Evolutionary conservation across 192 early-diverging fungal genomes (phyloP).

Genomic region (Blastocladiella britannica): DNA sequence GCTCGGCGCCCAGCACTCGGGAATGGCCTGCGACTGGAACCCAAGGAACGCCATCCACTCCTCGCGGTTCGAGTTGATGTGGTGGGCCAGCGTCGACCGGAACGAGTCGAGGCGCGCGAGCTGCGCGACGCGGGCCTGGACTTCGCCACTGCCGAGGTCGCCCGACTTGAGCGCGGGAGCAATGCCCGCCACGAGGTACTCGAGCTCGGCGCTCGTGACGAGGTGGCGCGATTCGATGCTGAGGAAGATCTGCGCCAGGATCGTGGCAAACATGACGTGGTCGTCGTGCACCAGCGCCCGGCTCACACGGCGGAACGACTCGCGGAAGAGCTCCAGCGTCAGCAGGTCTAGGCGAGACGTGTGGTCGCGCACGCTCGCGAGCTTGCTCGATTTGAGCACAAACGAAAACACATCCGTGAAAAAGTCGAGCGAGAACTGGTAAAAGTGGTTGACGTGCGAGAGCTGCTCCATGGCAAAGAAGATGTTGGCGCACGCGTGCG

Average conservation of each 20-base stretch:
- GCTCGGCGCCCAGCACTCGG: slow-evolving; percentile 9
- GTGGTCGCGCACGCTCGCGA: slow-evolving; percentile 42
- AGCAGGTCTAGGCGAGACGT: slow-evolving; percentile 50
- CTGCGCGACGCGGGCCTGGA: slow-evolving; percentile 3
- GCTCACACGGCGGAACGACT: slow-evolving; percentile 57
- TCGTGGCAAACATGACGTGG: slow-evolving; percentile 67
- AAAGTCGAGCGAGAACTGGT: slow-evolving; percentile 96
- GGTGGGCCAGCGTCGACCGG: slow-evolving; percentile 7
- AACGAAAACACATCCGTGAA: slow-evolving; percentile 80
- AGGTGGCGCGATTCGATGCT: neutral
- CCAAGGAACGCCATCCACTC: slow-evolving; percentile 16
- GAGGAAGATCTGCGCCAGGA: slow-evolving; percentile 52
- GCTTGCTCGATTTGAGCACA: slow-evolving; percentile 51
- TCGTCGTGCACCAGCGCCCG: slow-evolving; percentile 77
- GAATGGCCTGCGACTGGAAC: slow-evolving; percentile 7
- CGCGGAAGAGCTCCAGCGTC: slow-evolving; percentile 58
- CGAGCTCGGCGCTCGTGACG: slow-evolving; percentile 31
- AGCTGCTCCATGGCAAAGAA: slow-evolving; percentile 98
- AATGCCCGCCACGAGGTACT: slow-evolving; percentile 42
- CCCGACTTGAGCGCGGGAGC: slow-evolving; percentile 2
- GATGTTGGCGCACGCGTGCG: slow-evolving; percentile 70
- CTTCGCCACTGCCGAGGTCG: slow-evolving; percentile 12
- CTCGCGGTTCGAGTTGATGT: slow-evolving; percentile 9
- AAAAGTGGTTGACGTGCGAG: slow-evolving; percentile 70
- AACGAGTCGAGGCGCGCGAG: slow-evolving; percentile 4